Conservation (phyloP, 2,329 filamentous ascomycete genomes). For the Exophiala alcalophila region DNA sequence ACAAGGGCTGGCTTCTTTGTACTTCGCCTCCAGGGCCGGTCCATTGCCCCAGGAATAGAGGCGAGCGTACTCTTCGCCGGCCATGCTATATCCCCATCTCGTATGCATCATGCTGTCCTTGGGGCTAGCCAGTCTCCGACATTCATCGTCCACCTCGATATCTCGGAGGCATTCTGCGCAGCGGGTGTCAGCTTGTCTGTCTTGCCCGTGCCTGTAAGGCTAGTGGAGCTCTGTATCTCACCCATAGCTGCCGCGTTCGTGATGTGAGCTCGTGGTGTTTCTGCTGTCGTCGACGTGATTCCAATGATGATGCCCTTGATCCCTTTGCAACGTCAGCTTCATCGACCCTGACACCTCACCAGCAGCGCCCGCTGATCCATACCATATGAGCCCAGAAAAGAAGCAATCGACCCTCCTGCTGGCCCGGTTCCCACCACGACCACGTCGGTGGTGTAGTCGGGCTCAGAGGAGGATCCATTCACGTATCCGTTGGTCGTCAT, state of each 20-base stretch:
- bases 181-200: neutral
- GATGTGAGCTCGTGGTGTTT: slow-evolving; percentile 21
- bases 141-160: slow-evolving; percentile 42
- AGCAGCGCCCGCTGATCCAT: neutral
- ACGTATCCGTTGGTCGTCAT: neutral
- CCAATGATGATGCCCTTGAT: slow-evolving; percentile 28
- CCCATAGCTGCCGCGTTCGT: slow-evolving; percentile 15
- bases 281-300: slow-evolving; percentile 22
- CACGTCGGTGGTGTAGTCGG: slow-evolving; percentile 1
- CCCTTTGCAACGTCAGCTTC: slow-evolving; percentile 12
- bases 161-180: slow-evolving; percentile 42
- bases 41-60: slow-evolving; percentile 45
- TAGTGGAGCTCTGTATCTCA: neutral
- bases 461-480: slow-evolving; percentile 33
- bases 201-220: too few relatives aligned
- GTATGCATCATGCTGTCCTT: slow-evolving; percentile 40
- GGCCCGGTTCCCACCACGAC: slow-evolving; percentile 49
- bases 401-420: slow-evolving; percentile 46
- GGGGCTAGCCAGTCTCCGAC: slow-evolving; percentile 33
- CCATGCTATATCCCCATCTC: slow-evolving; percentile 45
- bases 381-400: slow-evolving; percentile 30
- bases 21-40: slow-evolving; percentile 38
- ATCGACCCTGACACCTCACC: too few relatives aligned
- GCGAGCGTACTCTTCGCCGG: slow-evolving; percentile 45
- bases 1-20: slow-evolving; percentile 43